These are phyloP conservation scores for Podila minutissima DNA, from an alignment of 192 early-diverging fungal species.

Conservation along the genomic window DNA sequence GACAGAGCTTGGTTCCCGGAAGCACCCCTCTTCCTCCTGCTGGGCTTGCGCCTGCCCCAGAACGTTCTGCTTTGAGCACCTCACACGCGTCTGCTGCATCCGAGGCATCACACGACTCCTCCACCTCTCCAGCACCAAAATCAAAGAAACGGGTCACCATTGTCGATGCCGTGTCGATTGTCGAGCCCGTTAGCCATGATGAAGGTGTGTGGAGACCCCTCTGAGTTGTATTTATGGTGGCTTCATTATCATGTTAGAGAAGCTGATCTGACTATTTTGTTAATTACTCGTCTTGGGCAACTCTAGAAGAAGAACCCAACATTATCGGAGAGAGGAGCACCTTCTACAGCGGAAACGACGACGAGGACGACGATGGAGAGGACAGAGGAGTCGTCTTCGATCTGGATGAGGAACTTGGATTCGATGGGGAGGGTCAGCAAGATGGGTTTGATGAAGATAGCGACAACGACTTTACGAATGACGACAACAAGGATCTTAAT, in stretches of 20 bases:
- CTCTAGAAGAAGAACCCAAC: neutral
- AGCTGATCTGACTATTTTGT: neutral
- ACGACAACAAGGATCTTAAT: neutral
- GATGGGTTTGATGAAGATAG: neutral
- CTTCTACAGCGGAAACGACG: neutral
- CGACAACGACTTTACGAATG: conserved; percentile 5
- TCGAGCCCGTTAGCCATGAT: conserved; percentile 9
- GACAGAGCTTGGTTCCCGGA: conserved; percentile 31
- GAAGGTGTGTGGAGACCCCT: neutral
- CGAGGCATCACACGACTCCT: neutral
- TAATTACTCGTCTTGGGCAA: neutral
- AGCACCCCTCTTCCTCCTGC: neutral
- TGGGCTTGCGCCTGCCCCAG: neutral
- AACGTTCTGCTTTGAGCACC: conserved; percentile 2
- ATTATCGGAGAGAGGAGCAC: too few relatives aligned
- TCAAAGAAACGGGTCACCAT: conserved; percentile 51
- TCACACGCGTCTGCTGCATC: neutral
- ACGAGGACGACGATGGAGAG: neutral
- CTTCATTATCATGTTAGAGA: too few relatives aligned
- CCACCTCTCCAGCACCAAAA: conserved; percentile 15
- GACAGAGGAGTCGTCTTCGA: conserved; percentile 46
- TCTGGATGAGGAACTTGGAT: conserved; percentile 44
- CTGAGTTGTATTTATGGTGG: neutral
- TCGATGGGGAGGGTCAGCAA: conserved; percentile 13
- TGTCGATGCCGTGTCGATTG: conserved; percentile 25